Evolutionary conservation across 768 basidiomycete species (phyloP).

Genomic region (Serendipita vermifera): DNA sequence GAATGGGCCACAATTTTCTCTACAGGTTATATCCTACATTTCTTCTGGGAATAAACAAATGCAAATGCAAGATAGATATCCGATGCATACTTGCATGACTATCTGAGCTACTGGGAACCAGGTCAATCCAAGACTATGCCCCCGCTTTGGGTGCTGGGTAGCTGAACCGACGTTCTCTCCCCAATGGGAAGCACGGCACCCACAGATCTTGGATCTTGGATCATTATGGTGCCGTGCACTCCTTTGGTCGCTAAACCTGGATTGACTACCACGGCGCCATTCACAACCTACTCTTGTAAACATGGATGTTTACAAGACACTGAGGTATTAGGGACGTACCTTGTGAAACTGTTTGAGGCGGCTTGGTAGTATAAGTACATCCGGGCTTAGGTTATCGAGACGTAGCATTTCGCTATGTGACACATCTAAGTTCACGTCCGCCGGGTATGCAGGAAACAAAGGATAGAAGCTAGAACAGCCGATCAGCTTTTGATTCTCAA

Average conservation of each 20-base stretch:
- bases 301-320: not conserved
- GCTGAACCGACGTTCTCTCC: too few species aligned
- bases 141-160: too few species aligned
- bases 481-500: not conserved
- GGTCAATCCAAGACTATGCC: too few species aligned
- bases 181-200: too few species aligned
- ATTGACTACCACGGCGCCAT: constrained; percentile 69
- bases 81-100: too few species aligned
- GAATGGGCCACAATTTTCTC: too few species aligned
- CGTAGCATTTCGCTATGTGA: constrained; percentile 50
- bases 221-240: not conserved
- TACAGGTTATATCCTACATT: too few species aligned
- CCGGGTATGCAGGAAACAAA: constrained; percentile 65
- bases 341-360: constrained; percentile 82
- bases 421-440: constrained; percentile 82
- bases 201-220: not conserved
- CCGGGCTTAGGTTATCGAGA: constrained; percentile 47
- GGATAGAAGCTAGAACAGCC: constrained; percentile 69
- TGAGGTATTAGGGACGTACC: constrained; percentile 31
- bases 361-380: constrained; percentile 79
- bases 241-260: constrained; percentile 41
- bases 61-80: not conserved
- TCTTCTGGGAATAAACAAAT: too few species aligned
- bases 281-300: constrained; percentile 43
- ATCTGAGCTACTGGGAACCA: too few species aligned